Conservation (phyloP, 441 rosid genomes). For the Croton laevigatus region DNA sequence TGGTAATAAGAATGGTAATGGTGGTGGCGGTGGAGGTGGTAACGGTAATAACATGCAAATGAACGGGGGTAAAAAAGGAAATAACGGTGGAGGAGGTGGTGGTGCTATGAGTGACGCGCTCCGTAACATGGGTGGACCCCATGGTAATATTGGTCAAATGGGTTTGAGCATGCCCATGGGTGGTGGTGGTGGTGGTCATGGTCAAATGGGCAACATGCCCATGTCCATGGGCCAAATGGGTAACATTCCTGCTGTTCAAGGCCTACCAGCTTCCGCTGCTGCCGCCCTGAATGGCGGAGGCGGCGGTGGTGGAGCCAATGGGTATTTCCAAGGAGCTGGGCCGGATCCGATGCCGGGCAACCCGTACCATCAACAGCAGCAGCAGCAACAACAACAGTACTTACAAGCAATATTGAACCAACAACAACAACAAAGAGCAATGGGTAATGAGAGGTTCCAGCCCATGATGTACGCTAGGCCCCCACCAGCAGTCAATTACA, state of each 20-base stretch:
- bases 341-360: conserved; percentile 62
- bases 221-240: conserved; percentile 50
- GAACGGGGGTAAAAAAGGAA: conserved; percentile 38
- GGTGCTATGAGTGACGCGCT: conserved; percentile 34
- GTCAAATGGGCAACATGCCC: conserved; percentile 41
- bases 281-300: conserved; percentile 40
- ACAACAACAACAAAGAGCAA: conserved; percentile 71
- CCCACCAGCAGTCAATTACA: conserved; percentile 74
- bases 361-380: conserved; percentile 58
- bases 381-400: conserved; percentile 57
- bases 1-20: conserved; percentile 31
- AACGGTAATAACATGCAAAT: conserved; percentile 27
- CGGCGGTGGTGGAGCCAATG: conserved; percentile 28
- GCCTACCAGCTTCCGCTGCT: conserved; percentile 57
- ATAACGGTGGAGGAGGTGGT: conserved; percentile 27
- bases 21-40: conserved; percentile 33
- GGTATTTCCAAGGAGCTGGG: conserved; percentile 68
- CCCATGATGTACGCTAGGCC: conserved; percentile 93
- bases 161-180: conserved; percentile 41
- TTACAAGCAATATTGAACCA: conserved; percentile 78
- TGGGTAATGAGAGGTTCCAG: conserved; percentile 78
- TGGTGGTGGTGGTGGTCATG: too few species aligned
- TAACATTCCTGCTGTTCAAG: conserved; percentile 61
- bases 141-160: conserved; percentile 39
- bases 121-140: conserved; percentile 41